Evolutionary conservation across 1,139 yeast species (phyloP).

Genomic region (Meyerozyma sp.): DNA sequence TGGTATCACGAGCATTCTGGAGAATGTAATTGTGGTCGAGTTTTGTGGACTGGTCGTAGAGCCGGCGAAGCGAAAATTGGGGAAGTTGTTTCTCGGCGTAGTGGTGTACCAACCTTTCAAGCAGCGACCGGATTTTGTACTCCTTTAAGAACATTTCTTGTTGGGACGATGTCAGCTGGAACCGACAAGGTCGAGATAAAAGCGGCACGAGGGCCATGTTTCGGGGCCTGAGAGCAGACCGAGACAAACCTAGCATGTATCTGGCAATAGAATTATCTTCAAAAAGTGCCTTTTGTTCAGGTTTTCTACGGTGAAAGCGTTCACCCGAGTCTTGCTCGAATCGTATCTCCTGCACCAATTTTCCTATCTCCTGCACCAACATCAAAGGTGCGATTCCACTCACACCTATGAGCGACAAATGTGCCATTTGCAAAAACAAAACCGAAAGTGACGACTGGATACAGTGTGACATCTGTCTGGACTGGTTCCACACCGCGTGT

Average conservation of each 20-base stretch:
- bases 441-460: slow-evolving; percentile 38
- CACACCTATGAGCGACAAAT: background rate
- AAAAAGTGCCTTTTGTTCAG: too few relatives aligned
- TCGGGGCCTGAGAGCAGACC: background rate
- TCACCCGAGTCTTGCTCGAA: background rate
- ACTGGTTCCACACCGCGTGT: slow-evolving; percentile 62
- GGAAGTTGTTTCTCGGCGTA: slow-evolving; percentile 45
- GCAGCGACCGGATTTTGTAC: slow-evolving; percentile 44
- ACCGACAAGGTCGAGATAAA: background rate
- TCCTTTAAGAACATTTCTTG: slow-evolving; percentile 36
- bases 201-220: background rate
- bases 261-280: too few relatives aligned
- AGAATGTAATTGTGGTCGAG: slow-evolving; percentile 32
- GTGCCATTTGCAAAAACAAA: background rate
- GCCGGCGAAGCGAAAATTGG: slow-evolving; percentile 40
- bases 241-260: background rate
- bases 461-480: slow-evolving; percentile 54
- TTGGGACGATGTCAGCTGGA: slow-evolving; percentile 9
- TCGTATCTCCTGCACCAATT: background rate
- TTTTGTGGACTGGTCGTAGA: slow-evolving; percentile 36
- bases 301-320: too few relatives aligned
- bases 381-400: background rate
- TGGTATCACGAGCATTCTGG: slow-evolving; percentile 37
- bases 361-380: background rate
- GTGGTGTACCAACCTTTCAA: slow-evolving; percentile 47